phyloP scores from a whole-genome alignment of 202 grass and related monocot species.

The Schoenoplectus triqueter region DNA sequence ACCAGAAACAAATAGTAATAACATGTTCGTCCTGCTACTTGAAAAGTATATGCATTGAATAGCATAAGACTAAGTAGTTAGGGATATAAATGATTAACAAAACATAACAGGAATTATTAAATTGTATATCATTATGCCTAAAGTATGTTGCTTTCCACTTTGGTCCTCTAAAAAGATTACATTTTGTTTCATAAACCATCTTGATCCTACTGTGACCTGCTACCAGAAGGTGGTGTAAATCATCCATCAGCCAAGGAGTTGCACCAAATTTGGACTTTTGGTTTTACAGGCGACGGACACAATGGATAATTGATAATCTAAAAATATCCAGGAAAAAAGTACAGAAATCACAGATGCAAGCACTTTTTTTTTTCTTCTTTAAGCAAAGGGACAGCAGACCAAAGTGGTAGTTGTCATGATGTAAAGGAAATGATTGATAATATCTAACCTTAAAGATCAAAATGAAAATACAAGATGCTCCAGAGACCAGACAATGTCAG shows the following conservation, averaged over 20 bases:
- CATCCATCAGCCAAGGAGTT: slow-evolving; percentile 1
- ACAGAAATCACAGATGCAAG: not conserved
- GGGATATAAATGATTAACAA: not conserved
- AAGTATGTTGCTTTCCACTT: slow-evolving; percentile 6
- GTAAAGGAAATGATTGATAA: not conserved
- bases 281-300: not conserved
- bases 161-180: not conserved
- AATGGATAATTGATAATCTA: not conserved
- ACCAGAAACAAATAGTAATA: not conserved
- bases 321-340: not conserved
- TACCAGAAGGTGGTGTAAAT: not conserved
- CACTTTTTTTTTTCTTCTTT: slow-evolving; percentile 3
- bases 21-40: not conserved
- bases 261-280: slow-evolving; percentile 2
- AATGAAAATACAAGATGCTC: not conserved
- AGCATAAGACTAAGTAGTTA: not conserved
- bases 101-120: not conserved
- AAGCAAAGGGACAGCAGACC: not conserved
- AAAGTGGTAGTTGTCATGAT: slow-evolving; percentile 22
- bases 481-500: not conserved
- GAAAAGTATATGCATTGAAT: slow-evolving; percentile 14
- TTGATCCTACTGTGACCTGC: slow-evolving; percentile 3
- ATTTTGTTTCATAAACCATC: not conserved
- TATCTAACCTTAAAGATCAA: not conserved
- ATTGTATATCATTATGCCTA: not conserved